A percentile compares a stretch with the other conserved stretches of the same genome.
phyloP scores from a whole-genome alignment of 2,329 filamentous ascomycete species.

The Apiospora malaysiana region DNA sequence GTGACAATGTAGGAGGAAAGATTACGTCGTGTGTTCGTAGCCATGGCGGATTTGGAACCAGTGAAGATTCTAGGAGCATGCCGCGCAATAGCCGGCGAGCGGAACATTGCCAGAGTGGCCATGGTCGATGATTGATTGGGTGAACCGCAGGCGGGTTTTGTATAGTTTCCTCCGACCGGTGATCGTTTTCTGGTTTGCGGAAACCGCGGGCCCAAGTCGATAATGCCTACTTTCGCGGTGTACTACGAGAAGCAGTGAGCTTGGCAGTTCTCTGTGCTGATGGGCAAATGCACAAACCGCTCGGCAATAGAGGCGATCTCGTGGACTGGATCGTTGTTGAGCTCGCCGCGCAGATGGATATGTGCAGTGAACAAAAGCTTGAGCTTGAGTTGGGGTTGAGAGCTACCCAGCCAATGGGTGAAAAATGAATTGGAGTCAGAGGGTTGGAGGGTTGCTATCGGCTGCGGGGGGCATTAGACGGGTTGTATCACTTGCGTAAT shows the following conservation, averaged over 20 bases:
- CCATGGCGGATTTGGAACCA: constrained; percentile 33
- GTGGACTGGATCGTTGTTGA: neutral
- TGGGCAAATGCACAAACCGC: neutral
- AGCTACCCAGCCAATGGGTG: constrained; percentile 2
- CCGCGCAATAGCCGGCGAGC: constrained; percentile 39
- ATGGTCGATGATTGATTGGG: constrained; percentile 39
- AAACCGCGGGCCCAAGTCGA: neutral
- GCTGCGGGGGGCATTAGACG: constrained; percentile 2
- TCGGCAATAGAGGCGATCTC: neutral
- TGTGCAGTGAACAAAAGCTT: constrained; percentile 5
- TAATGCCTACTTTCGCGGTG: neutral
- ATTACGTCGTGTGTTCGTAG: constrained; percentile 51
- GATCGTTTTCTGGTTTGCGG: neutral
- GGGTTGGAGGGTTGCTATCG: constrained; percentile 11
- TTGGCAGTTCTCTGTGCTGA: neutral
- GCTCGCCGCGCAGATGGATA: neutral
- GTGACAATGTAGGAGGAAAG: constrained; percentile 87
- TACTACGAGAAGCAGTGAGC: neutral
- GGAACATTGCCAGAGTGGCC: constrained; percentile 50
- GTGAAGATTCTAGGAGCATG: neutral
- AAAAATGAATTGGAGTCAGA: constrained; percentile 16
- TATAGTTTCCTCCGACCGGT: neutral
- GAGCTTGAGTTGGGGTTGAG: neutral
- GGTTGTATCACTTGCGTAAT: constrained; percentile 16
- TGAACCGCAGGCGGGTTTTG: neutral